phyloP scores from a whole-genome alignment of 371 early-diverging fungal species.

The Conidiobolus incongruus region DNA sequence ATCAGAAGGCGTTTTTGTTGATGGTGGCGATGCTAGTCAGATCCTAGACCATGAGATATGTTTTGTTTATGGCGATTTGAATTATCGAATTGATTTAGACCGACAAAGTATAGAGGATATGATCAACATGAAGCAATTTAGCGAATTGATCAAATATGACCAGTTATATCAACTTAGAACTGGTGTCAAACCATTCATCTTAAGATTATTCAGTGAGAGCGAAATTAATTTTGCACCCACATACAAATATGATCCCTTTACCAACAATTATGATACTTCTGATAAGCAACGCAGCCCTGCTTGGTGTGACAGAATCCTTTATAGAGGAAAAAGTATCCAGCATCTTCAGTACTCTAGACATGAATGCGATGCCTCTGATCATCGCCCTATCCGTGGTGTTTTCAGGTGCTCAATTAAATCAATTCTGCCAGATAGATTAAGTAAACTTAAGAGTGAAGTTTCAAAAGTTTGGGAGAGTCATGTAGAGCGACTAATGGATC shows the following conservation, averaged over 20 bases:
- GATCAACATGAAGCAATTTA: conserved; percentile 15
- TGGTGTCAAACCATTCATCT: conserved; percentile 1
- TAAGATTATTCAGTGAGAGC: conserved; percentile 28
- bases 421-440: conserved; percentile 17
- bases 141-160: conserved; percentile 22
- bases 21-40: conserved; percentile 35
- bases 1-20: conserved; percentile 12
- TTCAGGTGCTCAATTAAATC: conserved; percentile 27
- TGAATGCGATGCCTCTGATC: conserved; percentile 50
- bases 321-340: conserved; percentile 13
- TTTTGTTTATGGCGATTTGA: conserved; percentile 58
- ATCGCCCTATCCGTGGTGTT: conserved; percentile 49
- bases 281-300: conserved; percentile 62
- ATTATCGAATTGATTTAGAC: conserved; percentile 50
- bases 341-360: conserved; percentile 20
- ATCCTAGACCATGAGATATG: conserved; percentile 56
- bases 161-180: conserved; percentile 34
- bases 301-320: conserved; percentile 68
- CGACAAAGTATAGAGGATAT: conserved; percentile 27
- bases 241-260: conserved; percentile 58
- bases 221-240: conserved; percentile 53
- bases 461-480: conserved; percentile 9
- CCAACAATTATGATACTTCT: conserved; percentile 43
- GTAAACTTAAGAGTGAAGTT: conserved; percentile 12
- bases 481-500: background rate